Evolutionary conservation across 164 flowering plant genomes (phyloP), one percentile per base, ranked within the genome.

Genomic region (Dillenia turbinata): DNA sequence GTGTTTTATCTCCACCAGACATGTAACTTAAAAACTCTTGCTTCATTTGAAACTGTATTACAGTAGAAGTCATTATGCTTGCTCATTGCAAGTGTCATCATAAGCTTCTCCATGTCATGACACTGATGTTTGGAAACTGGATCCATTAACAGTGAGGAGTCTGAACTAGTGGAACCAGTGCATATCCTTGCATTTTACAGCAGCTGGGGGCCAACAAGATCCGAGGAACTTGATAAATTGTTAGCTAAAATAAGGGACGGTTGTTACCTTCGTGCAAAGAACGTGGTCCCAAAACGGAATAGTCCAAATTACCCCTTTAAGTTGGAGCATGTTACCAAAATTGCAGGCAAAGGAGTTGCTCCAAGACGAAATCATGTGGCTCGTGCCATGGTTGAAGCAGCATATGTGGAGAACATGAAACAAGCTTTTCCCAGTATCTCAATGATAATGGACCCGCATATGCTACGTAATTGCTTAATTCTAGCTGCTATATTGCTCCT

Each of bases 401-500:
- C 97, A 47, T 77, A 86, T 66, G 95, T 91, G 10, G 95, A 89
- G 71, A 85, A 94, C 76, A 78, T 94, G 60, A 94, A 81, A 68
- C 93, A 94, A 69, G 98, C 96, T 69, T 94, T 66, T 50, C 77
- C 16, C 81, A 87, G 58, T 94, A 91, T 74, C 85, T 94, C 59
- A 77, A 86, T 74, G 98, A 94, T 73, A 89, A 88, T 44, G 98
- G 98, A 61, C 98, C 98, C 47, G 98, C 98, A 48, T 94, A 94
- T 74, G 78, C 92, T 52, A 90, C 75, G 98, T 93, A 87, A 79
- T 62, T 15, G 8, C 56, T 54, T 3, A 6, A 2, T 9, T 14
- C n/a, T 17, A n/a, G 10, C 6, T 33, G 24, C 33, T 49, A 16
- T 10, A 47, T 59, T 43, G 47, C 13, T n/a, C 44, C 10, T 11